Evolutionary conservation across 345 rosid genomes (phyloP), one percentile per base, ranked within the genome.

Genomic region (Hevea brasiliensis): DNA sequence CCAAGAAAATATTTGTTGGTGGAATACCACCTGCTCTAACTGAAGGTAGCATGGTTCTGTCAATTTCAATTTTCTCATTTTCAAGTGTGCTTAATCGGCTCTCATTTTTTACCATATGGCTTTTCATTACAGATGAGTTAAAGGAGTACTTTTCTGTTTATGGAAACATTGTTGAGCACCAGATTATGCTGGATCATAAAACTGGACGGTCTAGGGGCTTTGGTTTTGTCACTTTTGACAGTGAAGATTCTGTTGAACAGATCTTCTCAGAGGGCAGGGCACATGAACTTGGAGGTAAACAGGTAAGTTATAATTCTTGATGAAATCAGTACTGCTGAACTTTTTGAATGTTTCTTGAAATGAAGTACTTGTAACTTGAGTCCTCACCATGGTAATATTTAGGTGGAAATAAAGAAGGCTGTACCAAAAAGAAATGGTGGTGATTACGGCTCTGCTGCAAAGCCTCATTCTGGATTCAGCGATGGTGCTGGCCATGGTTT

Each of bases 181-280:
- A 79, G 58, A 74, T 79, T 58, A 79, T 79, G 82, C 56, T 74
- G 40, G 78, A 74, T 58, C 82, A 79, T 51, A 74, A 65, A 71
- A 79, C 82, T 70, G 82, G 78, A 29, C 50, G 82, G 44, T 79
- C 82, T 27, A 74, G 82, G 75, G 82, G 82, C 42, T 79, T 79
- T 79, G 82, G 72, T 10, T 79, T 79, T 65, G 82, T 79, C 50
- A 74, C 82, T 35, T 79, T 79, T 70, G 82, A 79, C 9, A 70
- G 53, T 65, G 82, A 79, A 51, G 82, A 79, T 50, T 62, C 78
- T 65, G 75, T 79, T 26, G 74, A 79, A 27, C 75, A 40, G 14
- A 70, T 79, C 44, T 74, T 79, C 60, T 74, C 69, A 44, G 75
- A 70, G 37, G 75, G 64, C 48, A 70, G 54, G 57, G 65, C 63